Base-by-base conservation (phyloP, 257 asterid genomes). In the Avicennia marina region DNA sequence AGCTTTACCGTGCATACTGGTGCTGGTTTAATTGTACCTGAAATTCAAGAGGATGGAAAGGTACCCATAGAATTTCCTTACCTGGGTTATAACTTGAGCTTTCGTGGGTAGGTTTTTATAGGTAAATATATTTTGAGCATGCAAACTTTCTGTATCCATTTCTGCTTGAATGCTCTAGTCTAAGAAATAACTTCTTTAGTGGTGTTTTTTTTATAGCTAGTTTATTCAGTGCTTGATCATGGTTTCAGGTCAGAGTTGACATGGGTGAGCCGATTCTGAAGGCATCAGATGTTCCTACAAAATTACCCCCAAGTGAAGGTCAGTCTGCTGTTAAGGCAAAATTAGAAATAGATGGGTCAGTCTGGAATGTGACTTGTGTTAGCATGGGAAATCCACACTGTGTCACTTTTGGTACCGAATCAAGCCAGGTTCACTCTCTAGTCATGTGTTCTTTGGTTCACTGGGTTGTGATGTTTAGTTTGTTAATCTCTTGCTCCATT, bases 321-420 rank as follows among this genome's bases (percentile, higher is more conserved):
- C 79, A 84, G 61, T 77, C 90, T 9, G 95, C 66, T 32, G 90
- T 89, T 59, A 84, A 73, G 66, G 80, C 82, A 57, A 66, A 66
- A 47, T 66, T 88, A 62, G 78, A 63, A 26, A 86, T 88, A 7
- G 85, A 85, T 58, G 96, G 94, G 40, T 48, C 60, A 27, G 53
- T 54, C 62, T 85, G 95, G 95, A 73, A 79, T 50, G 95, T 85
- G 25, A 85, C 95, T 18, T 88, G 96, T 63, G 90, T 88, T 40
- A 82, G 96, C 78, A 88, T 88, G 96, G 96, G 96, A 49, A 88
- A 85, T 72, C 96, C 96, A 45, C 96, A 85, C 50, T 88, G 94
- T 66, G 75, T 88, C 68, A 88, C 84, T 56, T 85, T 82, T 50
- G 70, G 90, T 59, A 55, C 85, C 32, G 84, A 75, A 67, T 65